Base-by-base conservation (phyloP, 306 rosid species). In the Quercus aquifolioides region DNA sequence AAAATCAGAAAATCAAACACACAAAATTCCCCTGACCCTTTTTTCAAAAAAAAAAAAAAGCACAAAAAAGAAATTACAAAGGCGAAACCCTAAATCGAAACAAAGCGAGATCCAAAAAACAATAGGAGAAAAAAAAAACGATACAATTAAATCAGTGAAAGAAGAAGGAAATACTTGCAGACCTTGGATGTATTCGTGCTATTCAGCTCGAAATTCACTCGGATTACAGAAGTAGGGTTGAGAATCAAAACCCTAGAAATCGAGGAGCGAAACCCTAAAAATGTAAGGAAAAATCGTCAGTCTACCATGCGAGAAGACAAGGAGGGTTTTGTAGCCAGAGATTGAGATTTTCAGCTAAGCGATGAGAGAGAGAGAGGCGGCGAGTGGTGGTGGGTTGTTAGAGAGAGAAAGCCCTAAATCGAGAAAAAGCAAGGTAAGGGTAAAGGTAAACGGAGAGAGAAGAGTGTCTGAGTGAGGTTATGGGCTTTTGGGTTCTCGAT, bases 241-340 rank as follows among this genome's bases (percentile, higher is more conserved):
- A 28, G 71, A 74, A 80, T 8, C 0, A 84, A 75, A 88, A 89
- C 89, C 92, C 95, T 80, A 84, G 72, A 81, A 84, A 71, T 62
- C 64, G 49, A 68, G 56, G 77, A 13, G 49, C 4, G 19, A 43
- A 68, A 25, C 59, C 23, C 28, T n/a, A 73, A 54, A 72, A 83
- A 68, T n/a, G 30, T 59, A 60, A 19, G 55, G 8, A 43, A 4
- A 63, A 63, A 75, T 33, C 31, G 38, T 41, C 63, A 63, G 74
- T 18, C 76, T 71, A 49, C 52, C 57, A 43, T 28, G 71, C 31
- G 30, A 69, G 67, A 73, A 7, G 46, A 7, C 11, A 38, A 75
- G 64, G 51, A 69, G 55, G 28, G 67, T 41, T 79, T 60, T 21
- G 74, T 49, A 12, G 14, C 4, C 14, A 65, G 49, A 70, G 63